Conservation (phyloP, 1,139 yeast genomes). For the Saccharomycopsis crataegensis region DNA sequence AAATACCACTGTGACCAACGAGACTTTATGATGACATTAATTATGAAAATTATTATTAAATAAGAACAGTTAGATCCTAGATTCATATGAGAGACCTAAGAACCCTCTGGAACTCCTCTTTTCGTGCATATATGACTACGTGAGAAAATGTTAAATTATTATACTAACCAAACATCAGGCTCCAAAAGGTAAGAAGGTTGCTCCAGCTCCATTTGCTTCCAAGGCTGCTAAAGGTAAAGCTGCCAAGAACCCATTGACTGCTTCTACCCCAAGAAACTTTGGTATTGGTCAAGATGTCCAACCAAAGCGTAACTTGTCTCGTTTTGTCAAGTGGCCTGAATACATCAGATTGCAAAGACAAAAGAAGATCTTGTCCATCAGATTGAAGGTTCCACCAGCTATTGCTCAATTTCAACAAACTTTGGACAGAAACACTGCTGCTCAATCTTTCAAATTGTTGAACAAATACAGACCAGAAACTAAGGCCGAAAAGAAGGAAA, state of each 20-base stretch:
- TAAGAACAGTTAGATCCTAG: no score
- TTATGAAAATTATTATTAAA: no score
- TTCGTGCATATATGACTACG: neutral
- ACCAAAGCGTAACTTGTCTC: constrained; percentile 92
- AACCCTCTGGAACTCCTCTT: no score
- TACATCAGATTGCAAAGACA: constrained; percentile 96
- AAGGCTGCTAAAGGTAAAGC: constrained; percentile 35
- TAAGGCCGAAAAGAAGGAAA: constrained; percentile 93
- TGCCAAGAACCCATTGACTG: constrained; percentile 68
- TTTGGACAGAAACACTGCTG: constrained; percentile 96
- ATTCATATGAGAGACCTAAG: no score
- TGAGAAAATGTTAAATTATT: neutral
- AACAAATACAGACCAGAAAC: constrained; percentile 99
- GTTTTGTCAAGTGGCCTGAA: constrained; percentile 98
- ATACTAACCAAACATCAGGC: constrained; percentile 48
- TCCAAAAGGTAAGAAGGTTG: constrained; percentile 66
- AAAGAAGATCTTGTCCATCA: constrained; percentile 87
- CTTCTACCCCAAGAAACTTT: constrained; percentile 84
- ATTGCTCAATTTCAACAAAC: constrained; percentile 92
- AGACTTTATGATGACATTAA: no score
- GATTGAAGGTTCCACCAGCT: constrained; percentile 99
- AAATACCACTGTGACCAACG: no score
- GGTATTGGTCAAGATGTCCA: constrained; percentile 95
- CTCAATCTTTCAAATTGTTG: constrained; percentile 92
- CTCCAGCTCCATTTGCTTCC: constrained; percentile 77